These are phyloP conservation scores for Rhodotorula kratochvilovae DNA, from an alignment of 768 basidiomycete genomes.

Conservation along the genomic window DNA sequence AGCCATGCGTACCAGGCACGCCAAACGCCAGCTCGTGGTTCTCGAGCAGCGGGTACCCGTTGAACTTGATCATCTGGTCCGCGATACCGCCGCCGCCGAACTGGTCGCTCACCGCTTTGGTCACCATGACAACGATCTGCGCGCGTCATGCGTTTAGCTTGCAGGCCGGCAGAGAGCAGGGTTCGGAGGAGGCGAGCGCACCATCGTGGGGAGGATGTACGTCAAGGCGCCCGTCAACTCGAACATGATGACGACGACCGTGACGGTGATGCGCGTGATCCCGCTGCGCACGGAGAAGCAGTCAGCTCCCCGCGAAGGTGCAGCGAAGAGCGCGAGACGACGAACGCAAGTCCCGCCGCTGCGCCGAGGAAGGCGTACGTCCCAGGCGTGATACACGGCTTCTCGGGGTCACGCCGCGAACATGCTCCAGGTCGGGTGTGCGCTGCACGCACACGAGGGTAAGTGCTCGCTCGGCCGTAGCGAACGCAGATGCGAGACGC, in stretches of 20 bases:
- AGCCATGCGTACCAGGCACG: conserved; percentile 64
- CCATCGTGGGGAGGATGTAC: conserved; percentile 97
- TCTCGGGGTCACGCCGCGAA: conserved; percentile 85
- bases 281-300: conserved; percentile 56
- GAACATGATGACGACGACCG: conserved; percentile 99
- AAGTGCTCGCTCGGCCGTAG: no score
- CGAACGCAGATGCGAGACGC: no score
- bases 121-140: conserved; percentile 91
- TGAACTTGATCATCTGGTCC: conserved; percentile 94
- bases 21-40: conserved; percentile 90
- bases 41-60: conserved; percentile 94
- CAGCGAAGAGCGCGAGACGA: not conserved
- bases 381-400: conserved; percentile 95
- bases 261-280: conserved; percentile 93
- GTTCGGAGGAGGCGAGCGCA: no score
- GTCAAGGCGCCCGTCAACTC: conserved; percentile 95
- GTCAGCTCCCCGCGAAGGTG: not conserved
- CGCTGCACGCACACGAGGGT: no score
- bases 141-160: not conserved
- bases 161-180: no score
- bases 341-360: conserved; percentile 84
- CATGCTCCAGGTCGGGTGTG: conserved; percentile 75
- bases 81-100: conserved; percentile 90
- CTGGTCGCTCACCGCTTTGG: conserved; percentile 93
- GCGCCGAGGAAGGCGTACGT: conserved; percentile 97